Base-by-base conservation (phyloP, 1,284 basidiomycete species). In the Ustilago trichophora region DNA sequence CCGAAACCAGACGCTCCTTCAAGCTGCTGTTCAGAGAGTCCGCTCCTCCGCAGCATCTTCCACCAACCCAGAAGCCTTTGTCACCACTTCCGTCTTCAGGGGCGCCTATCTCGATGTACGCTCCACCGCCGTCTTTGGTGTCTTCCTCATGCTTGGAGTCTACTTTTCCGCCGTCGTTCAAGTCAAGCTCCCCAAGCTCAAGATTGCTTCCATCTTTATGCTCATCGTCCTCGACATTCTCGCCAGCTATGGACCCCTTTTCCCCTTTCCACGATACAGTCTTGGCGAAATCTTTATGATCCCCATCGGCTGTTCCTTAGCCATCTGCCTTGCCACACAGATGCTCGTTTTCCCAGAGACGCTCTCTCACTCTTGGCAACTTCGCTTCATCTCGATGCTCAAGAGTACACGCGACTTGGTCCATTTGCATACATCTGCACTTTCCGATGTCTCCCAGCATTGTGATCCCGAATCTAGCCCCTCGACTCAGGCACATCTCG, bases 301-400 rank as follows among this genome's bases (percentile, higher is more conserved):
- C n/a, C 64, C 66, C 10, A 60, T 63, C 29, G 74, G 70, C 29
- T 58, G 50, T 37, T 50, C 57, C 6, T 25, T 75, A 18, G 74
- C 63, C 26, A 67, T 76, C 45, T 56, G 66, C 21, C 47, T 72
- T 2, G 65, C 56, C 21, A 19, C 62, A 12, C 85, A 87, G 22
- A 64, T 88, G 15, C 74, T 91, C 29, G 83, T 91, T 57, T 92
- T 91, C 76, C 91, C 91, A 1, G 86, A 90, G 80, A 87, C 88
- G 8, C 82, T 91, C 54, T 88, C 87, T 55, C 87, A 88, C 64
- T 81, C 80, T 1, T 84, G 83, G 60, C 70, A 75, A 83, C 21
- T 62, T 70, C 70, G 83, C 72, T 66, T 83, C 63, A 60, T 68
- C 50, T 24, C 46, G 2, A 40, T 72, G 50, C 47, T 75, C 3